Conservation (phyloP, 805 yeast species). For the Priceomyces medius region DNA sequence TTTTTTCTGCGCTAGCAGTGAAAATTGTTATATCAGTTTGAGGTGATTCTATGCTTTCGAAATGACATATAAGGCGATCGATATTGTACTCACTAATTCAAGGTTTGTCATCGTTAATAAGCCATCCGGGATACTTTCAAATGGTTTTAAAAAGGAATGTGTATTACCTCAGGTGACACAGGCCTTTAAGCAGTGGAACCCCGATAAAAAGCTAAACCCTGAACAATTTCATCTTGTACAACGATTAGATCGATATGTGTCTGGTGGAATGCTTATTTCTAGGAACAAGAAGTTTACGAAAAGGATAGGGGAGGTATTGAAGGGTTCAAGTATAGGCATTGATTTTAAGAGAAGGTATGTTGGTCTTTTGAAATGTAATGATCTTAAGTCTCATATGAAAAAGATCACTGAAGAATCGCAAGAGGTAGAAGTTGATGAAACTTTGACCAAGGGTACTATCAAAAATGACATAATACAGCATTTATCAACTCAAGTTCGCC, state of each 20-base stretch:
- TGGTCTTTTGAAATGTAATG: conserved; percentile 12
- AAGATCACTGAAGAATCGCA: background rate
- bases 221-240: conserved; percentile 15
- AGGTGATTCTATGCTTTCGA: too few species aligned
- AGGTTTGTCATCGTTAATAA: conserved; percentile 21
- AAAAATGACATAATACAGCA: conserved; percentile 10
- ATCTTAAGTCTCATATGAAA: conserved; percentile 3
- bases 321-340: conserved; percentile 1
- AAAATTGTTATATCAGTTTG: too few species aligned
- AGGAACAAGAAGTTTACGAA: conserved; percentile 16
- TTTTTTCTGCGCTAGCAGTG: too few species aligned
- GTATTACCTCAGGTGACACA: conserved; percentile 15
- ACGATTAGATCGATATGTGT: conserved; percentile 22
- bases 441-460: conserved; percentile 13
- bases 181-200: conserved; percentile 10
- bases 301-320: conserved; percentile 10
- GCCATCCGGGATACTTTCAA: conserved; percentile 19
- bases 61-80: conserved; percentile 7
- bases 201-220: conserved; percentile 10
- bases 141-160: conserved; percentile 10
- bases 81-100: conserved; percentile 15
- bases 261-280: conserved; percentile 23
- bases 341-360: conserved; percentile 16
- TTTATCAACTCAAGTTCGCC: conserved; percentile 3
- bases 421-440: background rate